A percentile compares a stretch with the other conserved stretches of the same genome.
Conservation (phyloP, 306 rosid genomes). For the Prosopis cineraria region DNA sequence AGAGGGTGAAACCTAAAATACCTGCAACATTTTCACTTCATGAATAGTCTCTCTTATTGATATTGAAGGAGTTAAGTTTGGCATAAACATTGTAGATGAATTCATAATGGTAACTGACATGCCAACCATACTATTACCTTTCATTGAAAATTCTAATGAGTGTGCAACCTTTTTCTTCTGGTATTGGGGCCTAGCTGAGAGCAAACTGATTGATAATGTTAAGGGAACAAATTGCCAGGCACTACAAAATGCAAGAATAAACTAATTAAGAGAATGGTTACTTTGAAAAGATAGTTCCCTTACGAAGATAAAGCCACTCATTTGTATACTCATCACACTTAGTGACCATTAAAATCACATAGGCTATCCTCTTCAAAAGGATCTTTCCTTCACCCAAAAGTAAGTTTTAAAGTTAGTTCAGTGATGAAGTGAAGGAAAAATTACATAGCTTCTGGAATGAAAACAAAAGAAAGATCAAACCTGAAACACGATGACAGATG, state of each 20-base stretch:
- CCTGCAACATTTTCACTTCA: conserved; percentile 91
- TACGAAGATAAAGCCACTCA: conserved; percentile 87
- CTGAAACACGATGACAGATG: conserved; percentile 76
- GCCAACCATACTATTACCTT: conserved; percentile 45
- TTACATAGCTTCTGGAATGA: neutral
- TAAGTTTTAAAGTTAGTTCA: conserved; percentile 32
- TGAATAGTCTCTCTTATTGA: conserved; percentile 79
- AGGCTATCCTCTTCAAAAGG: conserved; percentile 78
- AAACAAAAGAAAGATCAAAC: conserved; percentile 39
- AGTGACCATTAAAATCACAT: conserved; percentile 81
- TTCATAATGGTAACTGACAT: conserved; percentile 47
- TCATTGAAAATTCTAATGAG: conserved; percentile 52
- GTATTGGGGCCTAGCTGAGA: conserved; percentile 91
- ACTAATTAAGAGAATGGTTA: conserved; percentile 42
- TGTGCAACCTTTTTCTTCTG: conserved; percentile 56
- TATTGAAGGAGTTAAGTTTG: conserved; percentile 63
- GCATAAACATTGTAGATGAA: conserved; percentile 83
- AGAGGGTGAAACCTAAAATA: conserved; percentile 19
- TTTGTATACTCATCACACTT: conserved; percentile 88
- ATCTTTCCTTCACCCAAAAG: conserved; percentile 66
- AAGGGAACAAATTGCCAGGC: conserved; percentile 16
- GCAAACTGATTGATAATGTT: conserved; percentile 44
- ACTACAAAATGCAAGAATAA: neutral
- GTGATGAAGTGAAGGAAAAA: conserved; percentile 13
- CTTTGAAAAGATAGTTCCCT: conserved; percentile 81